These are phyloP conservation scores for Fusarium sp. DNA, from an alignment of 2,329 filamentous ascomycete genomes.

Conservation along the genomic window DNA sequence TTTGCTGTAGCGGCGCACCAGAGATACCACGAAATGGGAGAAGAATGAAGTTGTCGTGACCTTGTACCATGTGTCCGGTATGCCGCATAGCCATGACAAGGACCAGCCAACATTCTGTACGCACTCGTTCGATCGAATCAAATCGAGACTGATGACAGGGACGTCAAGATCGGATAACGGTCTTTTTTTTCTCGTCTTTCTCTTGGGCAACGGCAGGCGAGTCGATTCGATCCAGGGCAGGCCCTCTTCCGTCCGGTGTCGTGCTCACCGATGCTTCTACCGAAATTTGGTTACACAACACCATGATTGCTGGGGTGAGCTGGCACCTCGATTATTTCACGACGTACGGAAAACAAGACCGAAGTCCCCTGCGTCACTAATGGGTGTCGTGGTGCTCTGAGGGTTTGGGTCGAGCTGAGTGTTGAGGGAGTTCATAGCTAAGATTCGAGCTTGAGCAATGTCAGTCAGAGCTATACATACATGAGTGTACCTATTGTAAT, in stretches of 20 bases:
- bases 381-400: background rate
- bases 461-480: background rate
- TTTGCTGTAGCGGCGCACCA: constrained; percentile 71
- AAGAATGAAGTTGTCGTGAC: constrained; percentile 19
- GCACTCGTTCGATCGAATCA: background rate
- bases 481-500: too few species aligned
- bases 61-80: background rate
- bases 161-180: background rate
- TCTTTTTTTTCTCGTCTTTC: background rate
- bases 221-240: background rate
- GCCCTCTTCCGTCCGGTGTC: constrained; percentile 9
- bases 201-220: background rate
- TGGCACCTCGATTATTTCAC: constrained; percentile 27
- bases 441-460: background rate
- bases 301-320: constrained; percentile 22
- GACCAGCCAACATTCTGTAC: background rate
- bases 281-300: constrained; percentile 34
- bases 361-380: constrained; percentile 21
- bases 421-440: background rate
- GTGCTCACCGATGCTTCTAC: constrained; percentile 37
- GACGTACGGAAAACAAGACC: constrained; percentile 19
- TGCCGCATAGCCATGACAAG: background rate
- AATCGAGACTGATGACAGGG: background rate
- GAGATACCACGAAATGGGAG: constrained; percentile 52
- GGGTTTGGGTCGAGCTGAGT: background rate